phyloP scores from a whole-genome alignment of 352 stramenopile species.

The Globisporangium echinulatum region DNA sequence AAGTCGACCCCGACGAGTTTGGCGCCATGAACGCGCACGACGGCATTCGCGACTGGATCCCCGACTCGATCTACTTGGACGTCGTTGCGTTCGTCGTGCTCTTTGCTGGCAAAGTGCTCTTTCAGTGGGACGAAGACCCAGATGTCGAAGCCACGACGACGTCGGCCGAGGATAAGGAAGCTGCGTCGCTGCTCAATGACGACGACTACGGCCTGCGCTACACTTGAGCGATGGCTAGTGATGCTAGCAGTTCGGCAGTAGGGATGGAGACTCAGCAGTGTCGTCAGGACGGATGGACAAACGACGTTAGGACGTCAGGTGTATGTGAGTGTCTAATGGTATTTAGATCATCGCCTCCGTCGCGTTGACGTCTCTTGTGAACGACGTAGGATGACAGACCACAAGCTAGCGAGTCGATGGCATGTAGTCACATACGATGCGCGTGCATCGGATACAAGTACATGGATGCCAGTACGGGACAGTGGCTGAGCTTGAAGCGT shows the following conservation, averaged over 20 bases:
- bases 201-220: conserved; percentile 73
- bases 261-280: neutral
- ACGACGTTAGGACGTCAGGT: neutral
- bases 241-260: neutral
- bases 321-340: conserved; percentile 4
- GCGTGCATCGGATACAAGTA: too few species aligned
- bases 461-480: too few species aligned
- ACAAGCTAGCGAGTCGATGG: too few species aligned
- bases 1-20: conserved; percentile 65
- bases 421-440: too few species aligned
- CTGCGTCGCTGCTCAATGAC: conserved; percentile 61
- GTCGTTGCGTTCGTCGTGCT: conserved; percentile 66
- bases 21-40: conserved; percentile 47
- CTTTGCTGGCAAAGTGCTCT: conserved; percentile 63
- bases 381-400: too few species aligned
- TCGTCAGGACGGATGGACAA: neutral
- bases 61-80: conserved; percentile 59
- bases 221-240: conserved; percentile 25
- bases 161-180: conserved; percentile 82
- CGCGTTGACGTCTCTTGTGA: too few species aligned
- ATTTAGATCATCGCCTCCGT: conserved; percentile 5
- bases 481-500: too few species aligned
- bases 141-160: conserved; percentile 75
- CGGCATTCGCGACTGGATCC: conserved; percentile 66
- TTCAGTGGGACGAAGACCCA: conserved; percentile 75